Conservation (phyloP, 805 yeast species). For the Cyberlindnera petersonii region DNA sequence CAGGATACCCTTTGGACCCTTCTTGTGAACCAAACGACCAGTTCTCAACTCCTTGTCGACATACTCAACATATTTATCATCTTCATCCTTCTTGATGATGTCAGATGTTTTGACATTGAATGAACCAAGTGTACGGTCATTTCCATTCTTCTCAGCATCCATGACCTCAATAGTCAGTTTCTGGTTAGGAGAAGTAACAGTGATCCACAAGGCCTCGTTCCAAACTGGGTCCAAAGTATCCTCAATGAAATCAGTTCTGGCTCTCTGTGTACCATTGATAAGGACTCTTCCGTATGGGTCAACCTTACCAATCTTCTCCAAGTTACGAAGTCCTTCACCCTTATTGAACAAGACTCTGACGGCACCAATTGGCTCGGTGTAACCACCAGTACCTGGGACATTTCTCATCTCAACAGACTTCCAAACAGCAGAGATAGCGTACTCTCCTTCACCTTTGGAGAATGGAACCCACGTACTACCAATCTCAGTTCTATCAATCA, state of each 20-base stretch:
- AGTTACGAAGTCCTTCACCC: constrained; percentile 74
- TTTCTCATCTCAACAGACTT: constrained; percentile 75
- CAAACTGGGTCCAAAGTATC: constrained; percentile 76
- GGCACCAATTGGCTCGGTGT: constrained; percentile 93
- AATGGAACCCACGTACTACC: constrained; percentile 77
- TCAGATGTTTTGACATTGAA: constrained; percentile 67
- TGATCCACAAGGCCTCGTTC: constrained; percentile 78
- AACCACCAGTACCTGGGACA: constrained; percentile 70
- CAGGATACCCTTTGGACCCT: constrained; percentile 80
- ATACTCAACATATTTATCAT: constrained; percentile 60
- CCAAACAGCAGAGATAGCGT: constrained; percentile 71
- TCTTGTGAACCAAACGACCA: constrained; percentile 64
- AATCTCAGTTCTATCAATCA: constrained; percentile 70
- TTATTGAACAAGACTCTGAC: constrained; percentile 66
- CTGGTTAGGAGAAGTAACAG: constrained; percentile 81
- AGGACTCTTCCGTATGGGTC: constrained; percentile 87
- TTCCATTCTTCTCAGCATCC: constrained; percentile 80
- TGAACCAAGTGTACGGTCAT: constrained; percentile 84
- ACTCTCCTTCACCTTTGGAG: constrained; percentile 64
- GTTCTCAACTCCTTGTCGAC: constrained; percentile 52
- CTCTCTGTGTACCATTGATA: constrained; percentile 70
- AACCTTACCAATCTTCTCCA: constrained; percentile 84
- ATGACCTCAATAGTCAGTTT: constrained; percentile 80
- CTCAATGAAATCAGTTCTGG: constrained; percentile 67
- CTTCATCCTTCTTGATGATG: constrained; percentile 55